A percentile compares a stretch with the other conserved stretches of the same genome.
Conservation (phyloP, 495 filamentous ascomycete genomes). For the Tuber aestivum region DNA sequence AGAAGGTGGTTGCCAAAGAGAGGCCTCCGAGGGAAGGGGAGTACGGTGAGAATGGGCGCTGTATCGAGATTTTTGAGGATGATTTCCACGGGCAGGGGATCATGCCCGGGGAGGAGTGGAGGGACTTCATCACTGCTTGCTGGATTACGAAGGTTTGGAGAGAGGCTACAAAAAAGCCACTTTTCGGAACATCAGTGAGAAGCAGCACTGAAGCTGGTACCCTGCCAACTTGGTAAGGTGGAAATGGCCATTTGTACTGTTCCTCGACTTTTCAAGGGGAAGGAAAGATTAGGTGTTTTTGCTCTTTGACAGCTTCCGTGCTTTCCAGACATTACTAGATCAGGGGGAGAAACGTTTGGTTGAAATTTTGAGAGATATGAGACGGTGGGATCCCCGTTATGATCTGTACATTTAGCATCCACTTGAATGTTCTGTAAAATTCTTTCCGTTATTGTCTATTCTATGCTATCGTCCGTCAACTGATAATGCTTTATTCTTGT, state of each 20-base stretch:
- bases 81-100: constrained; percentile 28
- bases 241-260: neutral
- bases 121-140: constrained; percentile 38
- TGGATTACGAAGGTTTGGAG: constrained; percentile 42
- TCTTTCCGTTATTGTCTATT: neutral
- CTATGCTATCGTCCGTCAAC: neutral
- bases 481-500: neutral
- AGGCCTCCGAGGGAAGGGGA: constrained; percentile 8
- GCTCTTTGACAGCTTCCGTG: neutral
- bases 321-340: neutral
- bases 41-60: constrained; percentile 35
- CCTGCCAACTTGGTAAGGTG: neutral
- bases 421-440: neutral
- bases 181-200: constrained; percentile 19
- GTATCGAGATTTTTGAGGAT: constrained; percentile 36
- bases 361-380: neutral
- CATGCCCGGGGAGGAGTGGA: constrained; percentile 37
- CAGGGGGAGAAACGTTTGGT: neutral
- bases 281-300: neutral
- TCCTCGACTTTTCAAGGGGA: neutral
- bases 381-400: neutral
- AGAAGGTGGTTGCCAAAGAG: constrained; percentile 35
- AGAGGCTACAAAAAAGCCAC: constrained; percentile 30
- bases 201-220: constrained; percentile 6
- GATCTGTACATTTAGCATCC: neutral